Percentiles rank a stretch among this genome's conserved stretches.
phyloP scores from a whole-genome alignment of 306 rosid genomes.

The Trifolium repens region DNA sequence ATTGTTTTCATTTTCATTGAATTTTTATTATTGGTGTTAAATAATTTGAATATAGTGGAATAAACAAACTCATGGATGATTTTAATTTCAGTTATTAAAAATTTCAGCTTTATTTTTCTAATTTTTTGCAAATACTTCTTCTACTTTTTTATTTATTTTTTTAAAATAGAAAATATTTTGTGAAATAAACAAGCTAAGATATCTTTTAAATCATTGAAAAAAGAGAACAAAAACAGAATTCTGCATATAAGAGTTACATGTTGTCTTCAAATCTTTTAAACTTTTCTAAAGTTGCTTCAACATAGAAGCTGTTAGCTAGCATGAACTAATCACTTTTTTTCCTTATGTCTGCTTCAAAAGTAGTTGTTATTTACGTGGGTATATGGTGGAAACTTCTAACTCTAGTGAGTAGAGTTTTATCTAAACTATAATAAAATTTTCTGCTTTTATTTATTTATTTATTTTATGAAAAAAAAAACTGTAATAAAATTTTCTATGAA shows the following conservation, averaged over 20 bases:
- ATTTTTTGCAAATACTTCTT: neutral
- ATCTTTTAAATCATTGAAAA: conserved; percentile 33
- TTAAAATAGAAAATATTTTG: neutral
- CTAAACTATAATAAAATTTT: conserved; percentile 18
- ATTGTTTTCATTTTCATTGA: neutral
- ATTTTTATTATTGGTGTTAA: neutral
- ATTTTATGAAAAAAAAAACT: too few species aligned
- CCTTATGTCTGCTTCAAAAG: conserved; percentile 40
- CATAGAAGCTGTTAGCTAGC: conserved; percentile 28
- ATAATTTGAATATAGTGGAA: conserved; percentile 12
- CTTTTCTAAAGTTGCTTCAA: conserved; percentile 29
- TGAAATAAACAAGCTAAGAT: neutral
- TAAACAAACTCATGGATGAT: conserved; percentile 2
- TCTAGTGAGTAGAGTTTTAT: conserved; percentile 46
- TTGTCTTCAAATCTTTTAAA: conserved; percentile 33
- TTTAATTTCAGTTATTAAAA: conserved; percentile 1
- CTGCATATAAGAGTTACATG: conserved; percentile 34
- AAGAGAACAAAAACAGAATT: conserved; percentile 26
- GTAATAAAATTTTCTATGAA: conserved; percentile 10
- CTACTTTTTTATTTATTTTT: neutral
- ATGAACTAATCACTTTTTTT: conserved; percentile 26
- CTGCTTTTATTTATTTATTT: too few species aligned
- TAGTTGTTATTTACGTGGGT: conserved; percentile 22
- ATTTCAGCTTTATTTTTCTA: neutral
- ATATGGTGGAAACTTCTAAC: conserved; percentile 45